These are phyloP conservation scores for Aurifilum marmelostoma DNA, from an alignment of 2,329 filamentous ascomycete species.

Conservation along the genomic window DNA sequence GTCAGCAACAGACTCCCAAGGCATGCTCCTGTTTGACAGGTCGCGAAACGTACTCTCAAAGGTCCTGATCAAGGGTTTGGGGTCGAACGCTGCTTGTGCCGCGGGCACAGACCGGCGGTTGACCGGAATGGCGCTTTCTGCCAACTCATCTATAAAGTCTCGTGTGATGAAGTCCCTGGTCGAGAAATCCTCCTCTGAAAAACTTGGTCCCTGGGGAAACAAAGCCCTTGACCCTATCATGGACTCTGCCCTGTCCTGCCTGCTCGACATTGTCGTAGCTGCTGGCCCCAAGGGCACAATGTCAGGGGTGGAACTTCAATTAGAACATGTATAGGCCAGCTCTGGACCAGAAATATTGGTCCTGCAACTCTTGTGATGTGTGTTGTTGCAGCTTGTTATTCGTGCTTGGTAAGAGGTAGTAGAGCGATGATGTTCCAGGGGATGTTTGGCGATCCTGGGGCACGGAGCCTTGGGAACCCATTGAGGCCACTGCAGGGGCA, in stretches of 20 bases:
- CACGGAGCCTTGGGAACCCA: neutral
- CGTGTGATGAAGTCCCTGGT: slow-evolving; percentile 95
- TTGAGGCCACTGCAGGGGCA: neutral
- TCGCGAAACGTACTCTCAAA: slow-evolving; percentile 69
- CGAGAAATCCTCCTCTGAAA: slow-evolving; percentile 86
- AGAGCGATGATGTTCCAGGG: neutral
- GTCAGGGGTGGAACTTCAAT: slow-evolving; percentile 20
- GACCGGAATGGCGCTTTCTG: slow-evolving; percentile 78
- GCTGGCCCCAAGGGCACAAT: slow-evolving; percentile 46
- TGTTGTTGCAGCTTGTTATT: neutral
- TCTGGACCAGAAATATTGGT: neutral
- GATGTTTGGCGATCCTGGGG: slow-evolving; percentile 7
- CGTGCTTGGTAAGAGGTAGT: neutral
- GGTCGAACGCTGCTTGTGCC: slow-evolving; percentile 72
- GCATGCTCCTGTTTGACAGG: neutral
- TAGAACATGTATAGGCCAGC: slow-evolving; percentile 12
- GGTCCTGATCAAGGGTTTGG: slow-evolving; percentile 92
- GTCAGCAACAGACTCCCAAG: slow-evolving; percentile 34
- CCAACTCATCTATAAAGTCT: slow-evolving; percentile 93
- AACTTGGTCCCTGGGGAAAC: slow-evolving; percentile 78
- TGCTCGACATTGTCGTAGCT: slow-evolving; percentile 38
- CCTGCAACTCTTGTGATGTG: neutral
- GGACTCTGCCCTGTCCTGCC: slow-evolving; percentile 43
- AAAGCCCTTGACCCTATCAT: slow-evolving; percentile 61
- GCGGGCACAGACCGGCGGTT: slow-evolving; percentile 76